Evolutionary conservation across 2,329 filamentous ascomycete species (phyloP).

Genomic region (Curvularia lunata): DNA sequence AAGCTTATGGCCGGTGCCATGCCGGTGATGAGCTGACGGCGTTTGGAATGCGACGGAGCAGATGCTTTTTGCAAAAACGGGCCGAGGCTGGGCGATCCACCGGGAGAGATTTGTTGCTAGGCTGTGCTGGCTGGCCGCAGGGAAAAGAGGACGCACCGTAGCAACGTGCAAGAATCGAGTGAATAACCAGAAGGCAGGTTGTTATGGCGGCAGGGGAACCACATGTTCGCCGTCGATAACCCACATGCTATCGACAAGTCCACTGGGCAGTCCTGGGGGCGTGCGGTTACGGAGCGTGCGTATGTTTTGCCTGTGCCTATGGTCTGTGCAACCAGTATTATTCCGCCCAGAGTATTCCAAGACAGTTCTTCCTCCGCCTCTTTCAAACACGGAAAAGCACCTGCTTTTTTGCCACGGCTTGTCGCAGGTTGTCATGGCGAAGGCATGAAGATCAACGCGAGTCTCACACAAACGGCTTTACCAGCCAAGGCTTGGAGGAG

Average conservation of each 20-base stretch:
- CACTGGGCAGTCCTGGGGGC: background rate
- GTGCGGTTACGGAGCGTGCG: background rate
- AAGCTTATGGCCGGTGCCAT: constrained; percentile 23
- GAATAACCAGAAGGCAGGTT: background rate
- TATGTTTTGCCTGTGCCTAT: background rate
- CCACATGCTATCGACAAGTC: background rate
- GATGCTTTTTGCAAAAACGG: constrained; percentile 11
- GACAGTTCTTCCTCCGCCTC: background rate
- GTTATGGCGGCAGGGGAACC: background rate
- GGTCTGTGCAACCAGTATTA: background rate
- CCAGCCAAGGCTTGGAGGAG: background rate
- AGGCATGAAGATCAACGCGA: background rate
- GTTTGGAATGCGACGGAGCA: constrained; percentile 16
- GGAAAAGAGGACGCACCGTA: background rate
- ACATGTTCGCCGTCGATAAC: constrained; percentile 2
- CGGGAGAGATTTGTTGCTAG: constrained; percentile 8
- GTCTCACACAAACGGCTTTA: background rate
- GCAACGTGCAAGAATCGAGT: background rate
- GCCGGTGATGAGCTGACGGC: constrained; percentile 19
- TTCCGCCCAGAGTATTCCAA: background rate
- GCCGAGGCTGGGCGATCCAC: constrained; percentile 19
- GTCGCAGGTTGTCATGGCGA: background rate
- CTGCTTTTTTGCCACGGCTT: background rate
- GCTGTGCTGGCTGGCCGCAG: background rate
- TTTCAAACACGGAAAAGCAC: background rate